phyloP scores from a whole-genome alignment of 805 yeast species.

The Myxozyma mucilagina region DNA sequence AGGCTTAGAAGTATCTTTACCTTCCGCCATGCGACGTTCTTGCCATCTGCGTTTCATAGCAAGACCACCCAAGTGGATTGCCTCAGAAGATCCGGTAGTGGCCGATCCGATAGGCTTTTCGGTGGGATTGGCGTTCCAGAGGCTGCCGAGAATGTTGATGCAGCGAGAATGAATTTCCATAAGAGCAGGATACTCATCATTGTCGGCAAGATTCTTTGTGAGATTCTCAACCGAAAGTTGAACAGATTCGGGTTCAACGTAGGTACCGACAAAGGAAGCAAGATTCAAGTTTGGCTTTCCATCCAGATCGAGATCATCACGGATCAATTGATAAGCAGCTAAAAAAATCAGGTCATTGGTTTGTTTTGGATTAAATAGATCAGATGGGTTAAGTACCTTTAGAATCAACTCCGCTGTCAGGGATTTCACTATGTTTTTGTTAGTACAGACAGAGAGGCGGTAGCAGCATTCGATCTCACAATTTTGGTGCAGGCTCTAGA shows the following conservation, averaged over 20 bases:
- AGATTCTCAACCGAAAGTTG: slow-evolving; percentile 66
- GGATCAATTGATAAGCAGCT: slow-evolving; percentile 61
- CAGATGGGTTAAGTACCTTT: slow-evolving; percentile 1
- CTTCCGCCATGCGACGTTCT: slow-evolving; percentile 56
- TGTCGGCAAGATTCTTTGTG: slow-evolving; percentile 86
- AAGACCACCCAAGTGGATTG: slow-evolving; percentile 88
- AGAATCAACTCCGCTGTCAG: slow-evolving; percentile 22
- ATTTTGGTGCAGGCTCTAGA: slow-evolving; percentile 25
- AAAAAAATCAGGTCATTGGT: neutral
- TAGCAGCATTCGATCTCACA: slow-evolving; percentile 2
- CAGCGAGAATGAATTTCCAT: slow-evolving; percentile 79
- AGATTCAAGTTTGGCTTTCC: slow-evolving; percentile 81
- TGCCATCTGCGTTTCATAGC: slow-evolving; percentile 94
- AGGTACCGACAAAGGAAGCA: slow-evolving; percentile 82
- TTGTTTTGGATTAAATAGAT: neutral
- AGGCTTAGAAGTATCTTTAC: slow-evolving; percentile 64
- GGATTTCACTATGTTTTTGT: slow-evolving; percentile 14
- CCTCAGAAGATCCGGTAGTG: slow-evolving; percentile 92
- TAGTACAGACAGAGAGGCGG: neutral
- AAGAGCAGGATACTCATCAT: slow-evolving; percentile 88
- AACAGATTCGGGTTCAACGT: slow-evolving; percentile 53
- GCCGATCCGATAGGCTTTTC: slow-evolving; percentile 75
- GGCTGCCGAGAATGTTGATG: slow-evolving; percentile 70
- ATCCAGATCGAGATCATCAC: slow-evolving; percentile 75
- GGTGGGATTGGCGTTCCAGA: slow-evolving; percentile 72